Evolutionary conservation across 441 rosid species (phyloP), one percentile per base, ranked within the genome.

Genomic region (Theobroma grandiflorum): DNA sequence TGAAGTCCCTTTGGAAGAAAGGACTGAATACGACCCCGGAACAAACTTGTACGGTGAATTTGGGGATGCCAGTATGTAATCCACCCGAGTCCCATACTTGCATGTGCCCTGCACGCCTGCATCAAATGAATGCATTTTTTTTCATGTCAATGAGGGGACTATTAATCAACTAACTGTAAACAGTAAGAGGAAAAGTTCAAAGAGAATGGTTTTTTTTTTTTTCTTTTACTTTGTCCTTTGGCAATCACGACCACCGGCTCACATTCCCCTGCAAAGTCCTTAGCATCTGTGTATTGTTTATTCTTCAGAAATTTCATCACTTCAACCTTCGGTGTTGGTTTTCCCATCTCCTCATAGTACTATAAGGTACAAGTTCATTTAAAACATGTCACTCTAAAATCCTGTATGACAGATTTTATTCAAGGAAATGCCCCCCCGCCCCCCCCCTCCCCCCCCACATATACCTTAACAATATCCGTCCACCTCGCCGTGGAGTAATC

Each of bases 51-150:
- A 96, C 0, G 93, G 91, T 5, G 97, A 91, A 79, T 89, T 83
- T 8, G 97, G 87, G 6, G 99, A 94, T 22, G 97, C 91, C 74
- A 96, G 59, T 81, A 94, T 81, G 89, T 96, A 94, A 83, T 96
- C 98, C 37, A 94, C 92, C 61, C 99, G 86, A 38, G 99, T 96
- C 37, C 98, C 98, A 65, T 96, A 96, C 88, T 92, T 96, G 89
- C 99, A 96, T 0, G 99, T 96, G 71, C 99, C 99, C 79, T 96
- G 99, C 65, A 96, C 98, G 71, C 93, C 99, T 94, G 84, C 85
- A 69, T 71, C 47, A 37, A 15, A 43, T 33, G 12, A 47, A 65
- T 15, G 4, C 26, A 33, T 0, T 35, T 20, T 26, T 49, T 71
- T 33, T 16, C 45, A 16, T 16, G 45, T 50, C 15, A 4, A 35